A percentile compares a stretch with the other conserved stretches of the same genome.
These are phyloP conservation scores for Fraxinus anomala DNA, from an alignment of 257 asterid species.

Conservation along the genomic window DNA sequence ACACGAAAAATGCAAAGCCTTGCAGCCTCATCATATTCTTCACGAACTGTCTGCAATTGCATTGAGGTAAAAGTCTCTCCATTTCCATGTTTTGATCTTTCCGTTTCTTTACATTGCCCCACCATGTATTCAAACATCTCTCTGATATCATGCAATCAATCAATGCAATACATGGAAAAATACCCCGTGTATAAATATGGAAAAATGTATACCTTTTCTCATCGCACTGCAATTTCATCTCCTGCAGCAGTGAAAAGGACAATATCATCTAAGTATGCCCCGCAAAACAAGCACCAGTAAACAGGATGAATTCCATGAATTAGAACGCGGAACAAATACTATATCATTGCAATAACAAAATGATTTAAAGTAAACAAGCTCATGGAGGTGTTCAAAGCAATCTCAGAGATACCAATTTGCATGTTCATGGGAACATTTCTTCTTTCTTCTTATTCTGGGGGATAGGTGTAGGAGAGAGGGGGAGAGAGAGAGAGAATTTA, in stretches of 20 bases:
- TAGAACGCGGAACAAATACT: not conserved
- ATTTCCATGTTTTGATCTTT: constrained; percentile 73
- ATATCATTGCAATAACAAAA: not conserved
- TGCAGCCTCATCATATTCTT: constrained; percentile 83
- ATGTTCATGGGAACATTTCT: not conserved
- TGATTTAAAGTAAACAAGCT: not conserved
- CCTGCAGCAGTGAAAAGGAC: constrained; percentile 57
- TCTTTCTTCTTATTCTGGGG: not conserved
- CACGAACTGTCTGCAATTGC: constrained; percentile 77
- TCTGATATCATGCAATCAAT: constrained; percentile 50
- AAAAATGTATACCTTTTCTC: constrained; percentile 68
- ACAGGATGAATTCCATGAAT: not conserved
- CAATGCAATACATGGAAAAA: constrained; percentile 8
- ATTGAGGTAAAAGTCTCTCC: constrained; percentile 73
- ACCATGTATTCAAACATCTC: constrained; percentile 79
- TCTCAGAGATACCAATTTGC: not conserved
- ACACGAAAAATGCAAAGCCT: constrained; percentile 88
- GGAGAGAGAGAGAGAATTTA: not conserved
- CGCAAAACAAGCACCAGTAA: constrained; percentile 8
- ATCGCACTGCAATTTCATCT: constrained; percentile 92
- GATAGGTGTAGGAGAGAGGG: not conserved
- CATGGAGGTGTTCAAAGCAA: not conserved
- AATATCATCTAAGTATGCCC: constrained; percentile 20
- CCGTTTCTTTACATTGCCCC: constrained; percentile 66
- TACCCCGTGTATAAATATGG: constrained; percentile 13